Conservation (phyloP, 768 basidiomycete species). For the Leucocoprinus sp. region DNA sequence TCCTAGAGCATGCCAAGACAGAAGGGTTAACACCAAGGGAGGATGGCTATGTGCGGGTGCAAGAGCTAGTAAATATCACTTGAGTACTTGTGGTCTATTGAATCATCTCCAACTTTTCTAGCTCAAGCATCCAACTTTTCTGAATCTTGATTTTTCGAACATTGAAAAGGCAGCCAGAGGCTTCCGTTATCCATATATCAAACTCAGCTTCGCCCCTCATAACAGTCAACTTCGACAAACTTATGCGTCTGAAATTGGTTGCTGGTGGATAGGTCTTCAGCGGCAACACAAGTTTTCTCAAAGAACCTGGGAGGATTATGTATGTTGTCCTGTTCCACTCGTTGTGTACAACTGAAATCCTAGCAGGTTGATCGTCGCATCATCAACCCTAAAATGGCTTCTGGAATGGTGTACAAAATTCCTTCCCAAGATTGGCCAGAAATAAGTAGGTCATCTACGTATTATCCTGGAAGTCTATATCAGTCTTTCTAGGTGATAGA, state of each 20-base stretch:
- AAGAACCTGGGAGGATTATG: background rate
- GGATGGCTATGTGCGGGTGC: conserved; percentile 82
- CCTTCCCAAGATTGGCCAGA: background rate
- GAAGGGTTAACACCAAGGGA: conserved; percentile 67
- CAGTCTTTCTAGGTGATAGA: background rate
- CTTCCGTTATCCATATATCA: conserved; percentile 51
- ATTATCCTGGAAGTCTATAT: background rate
- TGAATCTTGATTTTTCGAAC: conserved; percentile 44
- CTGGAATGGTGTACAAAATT: conserved; percentile 1
- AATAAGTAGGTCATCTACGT: background rate
- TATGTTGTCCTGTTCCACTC: background rate
- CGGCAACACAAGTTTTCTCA: no score
- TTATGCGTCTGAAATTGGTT: background rate
- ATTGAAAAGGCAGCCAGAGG: conserved; percentile 65
- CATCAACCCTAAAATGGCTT: background rate
- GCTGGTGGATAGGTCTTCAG: conserved; percentile 7
- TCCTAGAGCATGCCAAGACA: conserved; percentile 79
- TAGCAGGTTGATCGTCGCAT: background rate
- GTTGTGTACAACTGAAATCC: background rate
- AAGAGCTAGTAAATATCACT: conserved; percentile 61
- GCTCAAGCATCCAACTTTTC: conserved; percentile 12
- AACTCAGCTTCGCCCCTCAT: conserved; percentile 24
- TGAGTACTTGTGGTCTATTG: background rate
- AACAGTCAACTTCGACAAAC: background rate
- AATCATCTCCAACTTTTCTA: background rate